phyloP scores from a whole-genome alignment of 169 alveolate genomes.

The Miamiensis avidus region DNA sequence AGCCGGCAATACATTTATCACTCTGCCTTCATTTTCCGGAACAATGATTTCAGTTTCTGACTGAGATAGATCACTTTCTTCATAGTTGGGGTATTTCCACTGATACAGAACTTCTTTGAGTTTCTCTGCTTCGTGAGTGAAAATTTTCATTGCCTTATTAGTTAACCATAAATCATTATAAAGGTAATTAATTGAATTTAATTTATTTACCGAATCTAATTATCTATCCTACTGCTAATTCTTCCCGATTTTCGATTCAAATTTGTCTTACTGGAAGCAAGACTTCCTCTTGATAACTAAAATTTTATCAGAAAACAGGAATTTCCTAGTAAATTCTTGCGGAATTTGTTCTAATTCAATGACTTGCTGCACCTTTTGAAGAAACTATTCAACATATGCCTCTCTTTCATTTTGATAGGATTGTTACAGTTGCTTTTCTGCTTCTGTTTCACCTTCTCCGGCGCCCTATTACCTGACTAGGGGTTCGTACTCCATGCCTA shows the following conservation, averaged over 20 bases:
- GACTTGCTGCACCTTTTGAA: too few relatives aligned
- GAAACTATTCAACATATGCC: background rate
- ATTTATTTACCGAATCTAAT: background rate
- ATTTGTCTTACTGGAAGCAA: too few relatives aligned
- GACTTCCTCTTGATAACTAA: background rate
- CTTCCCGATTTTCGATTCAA: background rate
- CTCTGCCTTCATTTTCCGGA: background rate
- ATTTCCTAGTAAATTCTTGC: background rate
- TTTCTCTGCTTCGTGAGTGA: background rate
- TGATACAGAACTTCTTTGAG: background rate
- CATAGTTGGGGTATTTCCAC: background rate
- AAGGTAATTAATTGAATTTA: too few relatives aligned
- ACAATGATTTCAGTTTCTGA: background rate
- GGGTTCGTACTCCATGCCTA: background rate
- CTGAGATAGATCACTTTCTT: background rate
- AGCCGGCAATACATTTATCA: background rate
- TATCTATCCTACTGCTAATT: background rate
- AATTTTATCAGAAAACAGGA: background rate
- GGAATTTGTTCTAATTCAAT: background rate
- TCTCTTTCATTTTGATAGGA: too few relatives aligned
- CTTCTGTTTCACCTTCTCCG: background rate
- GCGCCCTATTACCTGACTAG: background rate
- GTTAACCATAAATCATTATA: too few relatives aligned
- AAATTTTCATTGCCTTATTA: background rate
- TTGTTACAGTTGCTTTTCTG: background rate